A percentile compares a stretch with the other conserved stretches of the same genome.
Evolutionary conservation across 1,284 basidiomycete species (phyloP).

Genomic region (Baeospora myosura): DNA sequence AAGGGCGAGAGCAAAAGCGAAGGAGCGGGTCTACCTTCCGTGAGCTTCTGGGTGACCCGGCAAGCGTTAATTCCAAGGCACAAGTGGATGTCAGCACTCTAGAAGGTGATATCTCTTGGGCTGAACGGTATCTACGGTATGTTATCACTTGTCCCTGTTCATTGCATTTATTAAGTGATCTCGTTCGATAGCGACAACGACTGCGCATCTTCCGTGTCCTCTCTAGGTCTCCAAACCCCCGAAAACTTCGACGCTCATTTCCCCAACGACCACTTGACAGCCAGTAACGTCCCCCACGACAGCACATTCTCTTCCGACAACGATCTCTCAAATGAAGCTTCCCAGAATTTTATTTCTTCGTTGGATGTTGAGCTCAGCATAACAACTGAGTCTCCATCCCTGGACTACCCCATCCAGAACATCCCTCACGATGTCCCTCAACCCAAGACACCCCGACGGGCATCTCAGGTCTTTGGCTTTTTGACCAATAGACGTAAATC

Average conservation of each 20-base stretch:
- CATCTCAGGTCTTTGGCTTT: conserved; percentile 64
- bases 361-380: conserved; percentile 64
- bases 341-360: conserved; percentile 63
- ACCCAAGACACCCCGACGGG: conserved; percentile 49
- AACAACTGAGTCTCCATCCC: conserved; percentile 29
- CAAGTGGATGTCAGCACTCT: conserved; percentile 25
- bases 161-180: neutral
- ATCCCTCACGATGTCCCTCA: conserved; percentile 16
- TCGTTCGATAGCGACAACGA: conserved; percentile 35
- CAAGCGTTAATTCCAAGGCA: no score
- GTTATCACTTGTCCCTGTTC: no score
- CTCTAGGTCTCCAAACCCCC: conserved; percentile 39
- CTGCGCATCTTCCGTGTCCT: conserved; percentile 37
- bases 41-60: conserved; percentile 54
- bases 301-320: conserved; percentile 33
- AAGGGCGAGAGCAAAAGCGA: conserved; percentile 44
- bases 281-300: conserved; percentile 19
- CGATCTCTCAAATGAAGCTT: conserved; percentile 41
- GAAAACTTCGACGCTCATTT: conserved; percentile 28
- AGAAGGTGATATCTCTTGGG: conserved; percentile 76
- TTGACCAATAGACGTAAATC: conserved; percentile 39
- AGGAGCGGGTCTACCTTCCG: conserved; percentile 65
- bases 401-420: conserved; percentile 13
- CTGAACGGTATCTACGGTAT: conserved; percentile 63
- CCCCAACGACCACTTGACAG: conserved; percentile 18